A percentile compares a stretch with the other conserved stretches of the same genome.
Evolutionary conservation across 2,329 filamentous ascomycete genomes (phyloP).

Genomic region (Canariomyces notabilis): DNA sequence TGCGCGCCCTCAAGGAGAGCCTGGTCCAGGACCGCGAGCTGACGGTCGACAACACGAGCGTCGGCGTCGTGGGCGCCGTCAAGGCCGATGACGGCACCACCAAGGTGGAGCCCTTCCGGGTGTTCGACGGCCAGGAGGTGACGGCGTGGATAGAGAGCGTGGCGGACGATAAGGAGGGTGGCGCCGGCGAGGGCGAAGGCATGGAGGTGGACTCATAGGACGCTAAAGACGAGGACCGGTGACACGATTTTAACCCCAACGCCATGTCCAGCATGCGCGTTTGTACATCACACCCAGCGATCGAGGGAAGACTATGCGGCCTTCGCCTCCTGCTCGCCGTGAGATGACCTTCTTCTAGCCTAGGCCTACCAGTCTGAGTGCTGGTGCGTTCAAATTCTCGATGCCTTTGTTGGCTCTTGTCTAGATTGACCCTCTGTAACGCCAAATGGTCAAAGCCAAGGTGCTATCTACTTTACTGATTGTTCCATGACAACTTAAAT

Average conservation of each 20-base stretch:
- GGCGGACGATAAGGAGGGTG: slow-evolving; percentile 49
- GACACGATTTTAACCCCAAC: neutral
- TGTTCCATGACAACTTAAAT: slow-evolving; percentile 78
- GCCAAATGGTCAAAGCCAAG: neutral
- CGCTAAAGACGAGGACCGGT: neutral
- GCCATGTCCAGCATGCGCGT: neutral
- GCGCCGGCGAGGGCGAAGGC: slow-evolving; percentile 32
- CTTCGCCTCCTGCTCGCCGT: too few relatives aligned
- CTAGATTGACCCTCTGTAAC: neutral
- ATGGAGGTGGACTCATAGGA: slow-evolving; percentile 32
- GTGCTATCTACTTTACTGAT: slow-evolving; percentile 40
- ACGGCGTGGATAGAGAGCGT: slow-evolving; percentile 78
- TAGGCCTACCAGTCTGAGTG: neutral
- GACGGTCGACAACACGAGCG: slow-evolving; percentile 92
- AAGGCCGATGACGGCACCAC: slow-evolving; percentile 46
- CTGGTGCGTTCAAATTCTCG: neutral
- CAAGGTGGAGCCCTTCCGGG: slow-evolving; percentile 73
- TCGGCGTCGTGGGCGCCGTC: slow-evolving; percentile 71
- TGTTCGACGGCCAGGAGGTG: slow-evolving; percentile 86
- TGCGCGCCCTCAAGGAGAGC: slow-evolving; percentile 90
- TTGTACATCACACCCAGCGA: slow-evolving; percentile 1
- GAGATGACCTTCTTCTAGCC: neutral
- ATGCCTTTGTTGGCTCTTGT: neutral
- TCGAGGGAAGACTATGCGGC: neutral
- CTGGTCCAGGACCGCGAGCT: slow-evolving; percentile 96